Conservation (phyloP, 768 basidiomycete species). For the Xerocomus brunneocitrinus region DNA sequence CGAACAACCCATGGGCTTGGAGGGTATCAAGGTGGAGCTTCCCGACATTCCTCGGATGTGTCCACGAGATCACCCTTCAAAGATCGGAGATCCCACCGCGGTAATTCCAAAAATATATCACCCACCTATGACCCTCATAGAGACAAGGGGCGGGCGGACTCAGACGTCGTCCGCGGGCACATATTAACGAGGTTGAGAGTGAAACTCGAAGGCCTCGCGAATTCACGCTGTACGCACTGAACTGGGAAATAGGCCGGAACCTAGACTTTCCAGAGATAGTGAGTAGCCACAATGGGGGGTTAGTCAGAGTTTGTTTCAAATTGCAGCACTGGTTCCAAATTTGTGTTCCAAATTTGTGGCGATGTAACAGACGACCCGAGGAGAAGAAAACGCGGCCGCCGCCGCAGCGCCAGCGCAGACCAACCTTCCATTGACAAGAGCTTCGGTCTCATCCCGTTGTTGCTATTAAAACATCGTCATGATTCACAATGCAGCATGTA, state of each 20-base stretch:
- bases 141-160: neutral
- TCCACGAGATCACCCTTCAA: neutral
- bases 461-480: neutral
- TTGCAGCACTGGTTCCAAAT: too few species aligned
- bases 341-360: too few species aligned
- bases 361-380: neutral
- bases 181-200: neutral
- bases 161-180: conserved; percentile 16
- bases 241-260: neutral
- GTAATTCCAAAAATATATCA: neutral
- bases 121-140: neutral
- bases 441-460: neutral
- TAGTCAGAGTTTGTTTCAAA: neutral
- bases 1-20: neutral
- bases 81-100: neutral
- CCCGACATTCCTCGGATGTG: neutral
- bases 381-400: neutral
- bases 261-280: too few species aligned
- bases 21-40: neutral
- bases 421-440: neutral
- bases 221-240: neutral
- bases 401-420: neutral
- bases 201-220: neutral
- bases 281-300: neutral
- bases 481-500: neutral